phyloP scores from a whole-genome alignment of 1,139 yeast species.

The Geotrichum aggregatum region DNA sequence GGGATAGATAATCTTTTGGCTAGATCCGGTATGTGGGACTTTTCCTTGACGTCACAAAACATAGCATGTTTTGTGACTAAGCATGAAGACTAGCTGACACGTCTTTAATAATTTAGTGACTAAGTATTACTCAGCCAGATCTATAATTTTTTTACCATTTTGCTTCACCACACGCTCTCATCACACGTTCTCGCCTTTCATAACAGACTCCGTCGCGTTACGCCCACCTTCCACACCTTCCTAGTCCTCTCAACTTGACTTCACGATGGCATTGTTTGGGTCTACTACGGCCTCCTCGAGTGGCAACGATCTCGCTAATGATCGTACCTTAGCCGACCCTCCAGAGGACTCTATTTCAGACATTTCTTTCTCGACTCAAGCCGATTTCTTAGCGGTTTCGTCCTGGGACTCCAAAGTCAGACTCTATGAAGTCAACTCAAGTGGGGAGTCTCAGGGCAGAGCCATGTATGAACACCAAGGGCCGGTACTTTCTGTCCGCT shows the following conservation, averaged over 20 bases:
- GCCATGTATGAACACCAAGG: slow-evolving; percentile 88
- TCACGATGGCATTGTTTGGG: slow-evolving; percentile 18
- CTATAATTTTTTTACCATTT: no score
- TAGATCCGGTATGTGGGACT: no score
- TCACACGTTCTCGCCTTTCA: no score
- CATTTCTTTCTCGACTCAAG: slow-evolving; percentile 85
- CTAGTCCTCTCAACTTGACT: background rate
- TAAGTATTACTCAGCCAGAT: no score
- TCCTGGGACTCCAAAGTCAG: slow-evolving; percentile 97
- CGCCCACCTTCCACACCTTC: background rate
- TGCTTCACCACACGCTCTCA: no score
- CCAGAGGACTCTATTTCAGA: slow-evolving; percentile 94
- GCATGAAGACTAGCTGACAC: no score
- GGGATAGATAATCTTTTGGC: no score
- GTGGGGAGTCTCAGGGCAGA: slow-evolving; percentile 68
- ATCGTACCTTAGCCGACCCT: slow-evolving; percentile 71
- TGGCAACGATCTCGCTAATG: slow-evolving; percentile 58
- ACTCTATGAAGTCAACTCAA: slow-evolving; percentile 76
- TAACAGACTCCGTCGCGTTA: no score
- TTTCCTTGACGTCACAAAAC: no score
- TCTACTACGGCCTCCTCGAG: slow-evolving; percentile 9
- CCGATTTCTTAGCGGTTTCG: slow-evolving; percentile 72
- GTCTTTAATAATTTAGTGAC: no score
- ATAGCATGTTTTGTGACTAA: no score
- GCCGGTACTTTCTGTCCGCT: slow-evolving; percentile 77